These are phyloP conservation scores for Lomentospora prolificans DNA, from an alignment of 2,329 filamentous ascomycete species.

Conservation along the genomic window DNA sequence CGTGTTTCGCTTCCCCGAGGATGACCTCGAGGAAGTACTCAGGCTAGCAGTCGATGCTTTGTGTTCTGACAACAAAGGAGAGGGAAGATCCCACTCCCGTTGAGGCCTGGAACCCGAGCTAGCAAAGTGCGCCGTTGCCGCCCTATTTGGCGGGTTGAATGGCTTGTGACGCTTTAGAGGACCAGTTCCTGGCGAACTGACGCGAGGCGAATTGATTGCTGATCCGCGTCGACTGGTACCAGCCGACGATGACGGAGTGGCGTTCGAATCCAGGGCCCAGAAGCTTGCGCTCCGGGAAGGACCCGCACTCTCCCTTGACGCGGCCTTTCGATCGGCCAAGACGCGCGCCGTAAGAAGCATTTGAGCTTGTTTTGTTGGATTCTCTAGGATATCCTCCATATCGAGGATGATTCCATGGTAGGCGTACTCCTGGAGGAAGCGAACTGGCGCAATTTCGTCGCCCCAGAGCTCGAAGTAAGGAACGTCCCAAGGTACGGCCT, in stretches of 20 bases:
- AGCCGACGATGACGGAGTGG: neutral
- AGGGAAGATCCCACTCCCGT: neutral
- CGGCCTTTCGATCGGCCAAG: neutral
- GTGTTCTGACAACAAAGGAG: neutral
- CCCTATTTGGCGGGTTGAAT: neutral
- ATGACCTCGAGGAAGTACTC: neutral
- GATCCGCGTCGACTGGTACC: neutral
- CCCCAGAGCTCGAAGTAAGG: conserved; percentile 2
- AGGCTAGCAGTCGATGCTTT: neutral
- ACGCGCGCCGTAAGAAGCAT: neutral
- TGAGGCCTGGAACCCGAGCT: neutral
- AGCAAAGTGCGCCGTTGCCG: neutral
- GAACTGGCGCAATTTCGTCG: neutral
- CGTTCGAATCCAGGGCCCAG: neutral
- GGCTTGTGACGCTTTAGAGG: neutral
- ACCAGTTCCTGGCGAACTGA: neutral
- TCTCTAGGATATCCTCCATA: neutral
- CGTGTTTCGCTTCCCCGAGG: neutral
- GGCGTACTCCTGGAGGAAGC: neutral
- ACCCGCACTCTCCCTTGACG: neutral
- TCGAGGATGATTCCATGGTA: neutral
- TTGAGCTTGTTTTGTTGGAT: neutral
- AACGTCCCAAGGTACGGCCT: neutral
- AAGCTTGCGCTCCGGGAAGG: neutral
- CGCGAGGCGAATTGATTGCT: neutral